Evolutionary conservation across 441 rosid species (phyloP).

Genomic region (Pelargonium myrrhifolium): DNA sequence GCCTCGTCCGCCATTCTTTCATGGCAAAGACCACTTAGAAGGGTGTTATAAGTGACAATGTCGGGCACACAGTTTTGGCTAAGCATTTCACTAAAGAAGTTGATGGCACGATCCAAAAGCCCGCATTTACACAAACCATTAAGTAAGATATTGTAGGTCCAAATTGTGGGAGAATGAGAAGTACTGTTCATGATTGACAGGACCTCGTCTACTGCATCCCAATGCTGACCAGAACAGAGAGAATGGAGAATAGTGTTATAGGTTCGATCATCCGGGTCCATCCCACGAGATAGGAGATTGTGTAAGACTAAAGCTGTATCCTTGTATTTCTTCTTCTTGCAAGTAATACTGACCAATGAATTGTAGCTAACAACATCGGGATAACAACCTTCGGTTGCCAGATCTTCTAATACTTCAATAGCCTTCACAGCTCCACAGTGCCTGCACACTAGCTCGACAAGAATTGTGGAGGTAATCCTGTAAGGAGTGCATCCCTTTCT

Average conservation of each 20-base stretch:
- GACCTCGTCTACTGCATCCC: constrained; percentile 72
- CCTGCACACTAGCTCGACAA: constrained; percentile 65
- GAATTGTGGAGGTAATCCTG: constrained; percentile 54
- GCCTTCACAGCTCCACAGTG: constrained; percentile 58
- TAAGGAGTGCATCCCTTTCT: constrained; percentile 66
- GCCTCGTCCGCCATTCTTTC: constrained; percentile 62
- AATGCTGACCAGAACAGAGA: constrained; percentile 45
- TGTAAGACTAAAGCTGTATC: constrained; percentile 48
- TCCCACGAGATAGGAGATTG: constrained; percentile 50
- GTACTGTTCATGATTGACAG: constrained; percentile 50
- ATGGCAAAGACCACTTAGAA: constrained; percentile 56
- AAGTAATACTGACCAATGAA: constrained; percentile 50
- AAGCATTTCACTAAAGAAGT: constrained; percentile 55
- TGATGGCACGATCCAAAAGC: constrained; percentile 56
- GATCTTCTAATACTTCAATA: constrained; percentile 67
- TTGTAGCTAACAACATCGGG: constrained; percentile 73
- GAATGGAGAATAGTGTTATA: constrained; percentile 76
- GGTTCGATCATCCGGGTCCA: constrained; percentile 54
- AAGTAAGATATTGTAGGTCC: constrained; percentile 72
- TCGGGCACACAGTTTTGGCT: constrained; percentile 44
- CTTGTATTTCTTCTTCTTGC: constrained; percentile 49
- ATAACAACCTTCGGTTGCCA: constrained; percentile 66
- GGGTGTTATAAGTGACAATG: constrained; percentile 68
- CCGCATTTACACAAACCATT: constrained; percentile 71
- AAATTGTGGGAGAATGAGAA: constrained; percentile 41